A percentile compares a stretch with the other conserved stretches of the same genome.
phyloP scores from a whole-genome alignment of 2,329 filamentous ascomycete genomes.

The Sclerotinia minor region DNA sequence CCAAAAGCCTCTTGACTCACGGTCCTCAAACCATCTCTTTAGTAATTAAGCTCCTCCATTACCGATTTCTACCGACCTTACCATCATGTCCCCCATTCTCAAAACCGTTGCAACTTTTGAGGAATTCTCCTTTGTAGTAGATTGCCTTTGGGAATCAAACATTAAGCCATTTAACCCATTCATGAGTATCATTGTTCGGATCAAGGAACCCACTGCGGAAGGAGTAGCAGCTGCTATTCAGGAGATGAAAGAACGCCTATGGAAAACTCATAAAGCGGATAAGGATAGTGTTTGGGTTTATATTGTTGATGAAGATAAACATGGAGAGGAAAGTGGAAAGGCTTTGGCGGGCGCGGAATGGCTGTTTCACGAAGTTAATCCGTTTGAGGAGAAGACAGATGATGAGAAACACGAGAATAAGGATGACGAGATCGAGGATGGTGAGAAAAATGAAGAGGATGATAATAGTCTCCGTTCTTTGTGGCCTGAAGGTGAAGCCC shows the following conservation, averaged over 20 bases:
- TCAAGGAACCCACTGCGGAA: background rate
- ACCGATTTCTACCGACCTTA: background rate
- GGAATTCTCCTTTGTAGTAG: background rate
- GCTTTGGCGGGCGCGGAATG: background rate
- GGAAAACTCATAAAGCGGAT: background rate
- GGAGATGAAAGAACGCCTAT: background rate
- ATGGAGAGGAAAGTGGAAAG: background rate
- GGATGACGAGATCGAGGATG: no score
- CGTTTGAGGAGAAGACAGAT: background rate
- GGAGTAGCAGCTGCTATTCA: background rate
- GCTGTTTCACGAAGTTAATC: background rate
- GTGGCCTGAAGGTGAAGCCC: constrained; percentile 17
- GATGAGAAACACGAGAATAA: background rate
- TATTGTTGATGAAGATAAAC: background rate
- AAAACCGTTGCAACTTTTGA: background rate
- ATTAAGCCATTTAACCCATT: background rate
- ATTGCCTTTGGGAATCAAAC: constrained; percentile 4
- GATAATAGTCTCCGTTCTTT: background rate
- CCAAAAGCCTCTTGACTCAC: no score
- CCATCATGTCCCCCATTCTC: background rate
- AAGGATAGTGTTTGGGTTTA: constrained; percentile 1
- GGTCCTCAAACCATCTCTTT: rapidly evolving
- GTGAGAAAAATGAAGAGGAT: background rate
- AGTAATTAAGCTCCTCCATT: no score
- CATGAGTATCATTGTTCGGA: background rate